Conservation (phyloP, 306 rosid species). For the Neltuma alba region DNA sequence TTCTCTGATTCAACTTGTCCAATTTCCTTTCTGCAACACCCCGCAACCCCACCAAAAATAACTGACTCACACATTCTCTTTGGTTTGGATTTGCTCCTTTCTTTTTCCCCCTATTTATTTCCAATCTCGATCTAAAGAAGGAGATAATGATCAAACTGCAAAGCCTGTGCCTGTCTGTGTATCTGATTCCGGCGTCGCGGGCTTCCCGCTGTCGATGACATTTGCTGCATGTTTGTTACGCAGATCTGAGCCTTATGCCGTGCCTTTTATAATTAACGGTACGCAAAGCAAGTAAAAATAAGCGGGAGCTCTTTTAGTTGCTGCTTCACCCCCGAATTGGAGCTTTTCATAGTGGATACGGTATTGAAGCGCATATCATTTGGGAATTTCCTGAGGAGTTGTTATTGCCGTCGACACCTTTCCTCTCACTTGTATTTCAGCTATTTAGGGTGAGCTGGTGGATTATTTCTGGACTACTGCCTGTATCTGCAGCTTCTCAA, state of each 20-base stretch:
- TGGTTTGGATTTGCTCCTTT: not conserved
- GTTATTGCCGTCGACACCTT: not conserved
- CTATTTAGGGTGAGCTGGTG: not conserved
- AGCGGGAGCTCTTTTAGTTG: not conserved
- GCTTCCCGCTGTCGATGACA: not conserved
- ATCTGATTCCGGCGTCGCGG: not conserved
- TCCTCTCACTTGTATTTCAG: not conserved
- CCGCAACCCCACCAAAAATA: not conserved
- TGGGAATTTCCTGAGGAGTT: not conserved
- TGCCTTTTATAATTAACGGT: not conserved
- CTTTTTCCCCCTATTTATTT: not conserved
- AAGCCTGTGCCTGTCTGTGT: not conserved
- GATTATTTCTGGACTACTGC: not conserved
- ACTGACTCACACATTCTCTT: not conserved
- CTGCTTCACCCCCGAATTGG: not conserved
- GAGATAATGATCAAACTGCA: not conserved
- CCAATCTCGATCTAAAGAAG: slow-evolving; percentile 29
- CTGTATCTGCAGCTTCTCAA: slow-evolving; percentile 15
- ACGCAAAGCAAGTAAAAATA: not conserved
- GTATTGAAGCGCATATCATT: not conserved
- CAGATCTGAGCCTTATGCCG: slow-evolving; percentile 39
- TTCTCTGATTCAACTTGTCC: slow-evolving; percentile 27
- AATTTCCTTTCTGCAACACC: slow-evolving; percentile 2
- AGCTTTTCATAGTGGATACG: not conserved
- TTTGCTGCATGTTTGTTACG: slow-evolving; percentile 18